Evolutionary conservation across 2,329 filamentous ascomycete genomes (phyloP).

Genomic region (Aspergillus thermomutatus): DNA sequence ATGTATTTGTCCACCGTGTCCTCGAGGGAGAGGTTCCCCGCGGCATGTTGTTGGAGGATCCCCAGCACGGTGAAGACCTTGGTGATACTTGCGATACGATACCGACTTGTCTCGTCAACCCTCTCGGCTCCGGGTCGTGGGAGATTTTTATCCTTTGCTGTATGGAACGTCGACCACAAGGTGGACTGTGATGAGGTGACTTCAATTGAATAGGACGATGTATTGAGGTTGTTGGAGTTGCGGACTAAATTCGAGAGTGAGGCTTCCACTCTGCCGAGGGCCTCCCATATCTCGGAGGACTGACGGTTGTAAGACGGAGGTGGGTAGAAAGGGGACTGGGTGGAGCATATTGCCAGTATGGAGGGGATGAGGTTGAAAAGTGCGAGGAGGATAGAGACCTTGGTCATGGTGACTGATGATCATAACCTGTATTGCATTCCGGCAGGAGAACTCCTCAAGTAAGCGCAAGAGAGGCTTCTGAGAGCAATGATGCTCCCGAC

Average conservation of each 20-base stretch:
- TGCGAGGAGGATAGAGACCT: neutral
- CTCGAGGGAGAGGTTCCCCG: constrained; percentile 24
- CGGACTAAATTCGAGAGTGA: neutral
- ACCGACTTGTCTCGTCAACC: neutral
- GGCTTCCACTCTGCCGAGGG: neutral
- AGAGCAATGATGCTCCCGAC: no score
- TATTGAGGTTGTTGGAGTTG: neutral
- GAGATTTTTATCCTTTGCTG: neutral
- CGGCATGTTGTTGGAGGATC: constrained; percentile 24
- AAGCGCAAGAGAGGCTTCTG: no score
- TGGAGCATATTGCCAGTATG: neutral
- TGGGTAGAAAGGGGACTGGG: neutral
- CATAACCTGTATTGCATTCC: neutral
- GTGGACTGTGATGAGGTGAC: neutral
- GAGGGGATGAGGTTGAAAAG: neutral
- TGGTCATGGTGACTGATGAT: neutral
- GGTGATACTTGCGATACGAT: constrained; percentile 27
- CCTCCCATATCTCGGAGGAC: neutral
- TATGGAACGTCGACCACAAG: neutral
- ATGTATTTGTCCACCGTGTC: constrained; percentile 22
- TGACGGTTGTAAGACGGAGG: neutral
- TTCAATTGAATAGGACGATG: neutral
- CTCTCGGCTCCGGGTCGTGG: neutral
- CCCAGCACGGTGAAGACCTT: constrained; percentile 26
- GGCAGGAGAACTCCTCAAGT: no score